Evolutionary conservation across 345 rosid genomes (phyloP), one percentile per base, ranked within the genome.

Genomic region (Turritis glabra): DNA sequence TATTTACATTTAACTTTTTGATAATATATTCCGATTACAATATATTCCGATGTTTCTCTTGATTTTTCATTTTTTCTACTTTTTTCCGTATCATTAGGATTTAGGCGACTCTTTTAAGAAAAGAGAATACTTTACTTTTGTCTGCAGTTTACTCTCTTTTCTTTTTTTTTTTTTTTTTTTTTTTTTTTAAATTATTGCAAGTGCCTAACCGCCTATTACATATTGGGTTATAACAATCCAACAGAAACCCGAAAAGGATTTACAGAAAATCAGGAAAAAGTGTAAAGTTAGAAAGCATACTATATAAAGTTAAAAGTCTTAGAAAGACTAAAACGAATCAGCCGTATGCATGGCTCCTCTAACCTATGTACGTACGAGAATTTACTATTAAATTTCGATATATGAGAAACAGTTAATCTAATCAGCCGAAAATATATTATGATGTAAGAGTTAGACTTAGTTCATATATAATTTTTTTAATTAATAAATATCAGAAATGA

Each of bases 281-380:
- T 77, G 51, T 35, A 77, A 69, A 77, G 80, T 55, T 55, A 30
- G 54, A 57, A 77, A 77, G 67, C 52, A 63, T 8, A 77, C 25
- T 44, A 19, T 66, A 57, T 64, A 64, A 59, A 57, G n/a, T n/a
- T n/a, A n/a, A n/a, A n/a, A n/a, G 73, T 67, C 67, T 2, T 67
- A 29, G 40, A 70, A 64, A 70, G 58, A 77, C 40, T 35, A 44
- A 51, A 61, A 61, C 17, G 32, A 62, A 50, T 37, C 61, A 48
- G 15, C 46, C 46, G 38, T 51, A 37, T 67, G 63, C 79, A 75
- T 67, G 79, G 69, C 69, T 67, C 66, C 64, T 53, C 29, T 17
- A 43, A 64, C 47, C 56, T 43, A 64, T 53, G 77, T 56, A 64
- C 38, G 72, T 74, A 23, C 70, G 55, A 73, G 23, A 53, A 33